Evolutionary conservation across 371 early-diverging fungal species (phyloP).

Genomic region (Mortierella sp.): DNA sequence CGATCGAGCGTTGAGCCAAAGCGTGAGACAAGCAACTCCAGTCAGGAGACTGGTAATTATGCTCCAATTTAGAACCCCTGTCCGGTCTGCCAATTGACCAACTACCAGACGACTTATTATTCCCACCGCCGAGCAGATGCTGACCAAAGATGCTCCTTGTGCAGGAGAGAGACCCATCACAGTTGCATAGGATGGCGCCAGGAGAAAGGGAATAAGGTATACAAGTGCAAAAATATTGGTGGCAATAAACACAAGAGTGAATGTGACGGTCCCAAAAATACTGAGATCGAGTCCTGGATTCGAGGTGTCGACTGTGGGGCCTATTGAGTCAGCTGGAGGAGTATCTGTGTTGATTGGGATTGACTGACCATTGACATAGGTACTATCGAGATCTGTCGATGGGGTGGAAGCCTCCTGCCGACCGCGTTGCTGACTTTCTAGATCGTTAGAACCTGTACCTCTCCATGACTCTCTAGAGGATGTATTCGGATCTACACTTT

Average conservation of each 20-base stretch:
- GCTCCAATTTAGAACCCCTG: slow-evolving; percentile 21
- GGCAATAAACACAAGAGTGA: slow-evolving; percentile 13
- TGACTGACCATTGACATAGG: too few relatives aligned
- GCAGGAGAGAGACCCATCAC: slow-evolving; percentile 20
- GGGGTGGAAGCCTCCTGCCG: too few relatives aligned
- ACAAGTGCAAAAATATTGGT: slow-evolving; percentile 20
- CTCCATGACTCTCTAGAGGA: too few relatives aligned
- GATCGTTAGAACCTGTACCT: too few relatives aligned
- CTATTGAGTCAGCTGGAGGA: too few relatives aligned
- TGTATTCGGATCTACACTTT: too few relatives aligned
- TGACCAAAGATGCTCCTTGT: slow-evolving; percentile 15
- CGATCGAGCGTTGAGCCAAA: slow-evolving; percentile 11
- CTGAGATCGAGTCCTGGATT: slow-evolving; percentile 9
- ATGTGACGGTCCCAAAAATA: background rate
- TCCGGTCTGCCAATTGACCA: slow-evolving; percentile 16
- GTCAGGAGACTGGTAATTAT: slow-evolving; percentile 8
- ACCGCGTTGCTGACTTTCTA: too few relatives aligned
- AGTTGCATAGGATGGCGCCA: slow-evolving; percentile 19
- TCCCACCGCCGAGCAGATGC: slow-evolving; percentile 11
- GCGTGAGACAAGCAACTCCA: slow-evolving; percentile 5
- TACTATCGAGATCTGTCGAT: too few relatives aligned
- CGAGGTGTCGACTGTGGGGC: too few relatives aligned
- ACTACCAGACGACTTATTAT: slow-evolving; percentile 14
- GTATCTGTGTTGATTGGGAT: too few relatives aligned
- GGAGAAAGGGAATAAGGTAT: slow-evolving; percentile 20